Evolutionary conservation across 768 basidiomycete species (phyloP).

Genomic region (Rhodotorula paludigena): DNA sequence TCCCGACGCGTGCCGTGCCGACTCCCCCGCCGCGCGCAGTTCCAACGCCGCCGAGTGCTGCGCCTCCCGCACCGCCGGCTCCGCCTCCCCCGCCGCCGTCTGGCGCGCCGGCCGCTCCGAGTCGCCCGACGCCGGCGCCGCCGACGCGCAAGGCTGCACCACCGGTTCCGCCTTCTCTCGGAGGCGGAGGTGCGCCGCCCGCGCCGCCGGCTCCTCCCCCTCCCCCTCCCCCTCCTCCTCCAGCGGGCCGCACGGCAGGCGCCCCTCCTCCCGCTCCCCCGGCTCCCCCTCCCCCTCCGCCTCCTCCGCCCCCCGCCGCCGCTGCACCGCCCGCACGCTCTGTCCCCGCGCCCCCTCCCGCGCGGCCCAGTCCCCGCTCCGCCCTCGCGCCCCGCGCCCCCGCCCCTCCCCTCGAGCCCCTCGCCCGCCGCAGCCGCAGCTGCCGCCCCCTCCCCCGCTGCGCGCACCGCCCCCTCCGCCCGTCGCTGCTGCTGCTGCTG

Average conservation of each 20-base stretch:
- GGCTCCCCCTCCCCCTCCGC: not conserved
- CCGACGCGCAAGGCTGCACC: constrained; percentile 9
- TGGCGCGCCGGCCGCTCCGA: not conserved
- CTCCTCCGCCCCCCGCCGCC: not conserved
- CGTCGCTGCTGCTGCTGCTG: not conserved
- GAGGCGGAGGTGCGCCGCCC: not conserved
- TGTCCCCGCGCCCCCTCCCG: not conserved
- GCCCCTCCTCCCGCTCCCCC: not conserved
- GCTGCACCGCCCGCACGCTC: not conserved
- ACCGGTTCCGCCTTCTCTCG: not conserved
- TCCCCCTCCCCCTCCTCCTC: not conserved
- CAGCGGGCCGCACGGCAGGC: not conserved
- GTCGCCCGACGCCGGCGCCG: not conserved
- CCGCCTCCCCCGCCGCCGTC: not conserved
- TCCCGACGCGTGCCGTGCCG: not conserved
- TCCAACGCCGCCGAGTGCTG: not conserved
- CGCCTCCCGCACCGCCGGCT: not conserved
- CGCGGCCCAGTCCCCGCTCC: too few species aligned
- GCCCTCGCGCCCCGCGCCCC: not conserved
- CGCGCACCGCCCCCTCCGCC: constrained; percentile 1
- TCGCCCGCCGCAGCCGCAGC: not conserved
- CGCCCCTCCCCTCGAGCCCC: not conserved
- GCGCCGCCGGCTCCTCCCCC: not conserved
- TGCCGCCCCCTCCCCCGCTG: not conserved
- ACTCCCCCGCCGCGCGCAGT: constrained; percentile 4